Conservation (phyloP, 768 basidiomycete genomes). For the Rhodotorula graminis region DNA sequence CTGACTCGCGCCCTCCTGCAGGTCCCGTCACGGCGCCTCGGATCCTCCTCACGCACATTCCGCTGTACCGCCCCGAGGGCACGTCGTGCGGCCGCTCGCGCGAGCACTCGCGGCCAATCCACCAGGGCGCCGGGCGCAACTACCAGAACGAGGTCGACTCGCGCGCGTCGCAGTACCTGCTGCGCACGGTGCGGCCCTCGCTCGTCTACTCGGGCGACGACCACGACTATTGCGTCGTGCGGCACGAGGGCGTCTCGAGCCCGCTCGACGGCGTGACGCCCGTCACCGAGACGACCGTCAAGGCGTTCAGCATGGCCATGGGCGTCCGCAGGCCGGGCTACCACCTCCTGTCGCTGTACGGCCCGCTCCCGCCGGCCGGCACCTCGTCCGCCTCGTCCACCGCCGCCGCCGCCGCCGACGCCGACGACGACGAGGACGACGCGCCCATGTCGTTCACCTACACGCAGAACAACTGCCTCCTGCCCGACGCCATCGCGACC, state of each 20-base stretch:
- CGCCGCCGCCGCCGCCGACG: too few species aligned
- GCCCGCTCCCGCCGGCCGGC: constrained; percentile 36
- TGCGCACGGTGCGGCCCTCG: constrained; percentile 61
- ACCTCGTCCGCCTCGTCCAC: not conserved
- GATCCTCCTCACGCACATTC: constrained; percentile 78
- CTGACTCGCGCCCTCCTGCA: not conserved
- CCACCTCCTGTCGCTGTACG: constrained; percentile 71
- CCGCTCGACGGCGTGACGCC: constrained; percentile 47
- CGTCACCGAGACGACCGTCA: constrained; percentile 70
- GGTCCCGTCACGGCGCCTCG: constrained; percentile 48
- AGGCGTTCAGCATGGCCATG: constrained; percentile 85
- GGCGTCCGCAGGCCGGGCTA: constrained; percentile 79
- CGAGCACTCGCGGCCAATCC: constrained; percentile 64
- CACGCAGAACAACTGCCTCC: constrained; percentile 53
- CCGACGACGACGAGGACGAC: constrained; percentile 43
- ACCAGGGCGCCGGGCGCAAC: constrained; percentile 54
- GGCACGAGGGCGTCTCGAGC: constrained; percentile 46
- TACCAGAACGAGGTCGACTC: constrained; percentile 72
- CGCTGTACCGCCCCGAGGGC: constrained; percentile 67
- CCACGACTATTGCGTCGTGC: constrained; percentile 84
- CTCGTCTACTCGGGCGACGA: constrained; percentile 86
- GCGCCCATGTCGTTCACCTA: constrained; percentile 34
- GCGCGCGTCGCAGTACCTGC: constrained; percentile 61
- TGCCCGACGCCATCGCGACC: constrained; percentile 78
- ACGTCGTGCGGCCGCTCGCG: constrained; percentile 70